These are phyloP conservation scores for Venturia carpophila DNA, from an alignment of 2,329 filamentous ascomycete species.

Conservation along the genomic window DNA sequence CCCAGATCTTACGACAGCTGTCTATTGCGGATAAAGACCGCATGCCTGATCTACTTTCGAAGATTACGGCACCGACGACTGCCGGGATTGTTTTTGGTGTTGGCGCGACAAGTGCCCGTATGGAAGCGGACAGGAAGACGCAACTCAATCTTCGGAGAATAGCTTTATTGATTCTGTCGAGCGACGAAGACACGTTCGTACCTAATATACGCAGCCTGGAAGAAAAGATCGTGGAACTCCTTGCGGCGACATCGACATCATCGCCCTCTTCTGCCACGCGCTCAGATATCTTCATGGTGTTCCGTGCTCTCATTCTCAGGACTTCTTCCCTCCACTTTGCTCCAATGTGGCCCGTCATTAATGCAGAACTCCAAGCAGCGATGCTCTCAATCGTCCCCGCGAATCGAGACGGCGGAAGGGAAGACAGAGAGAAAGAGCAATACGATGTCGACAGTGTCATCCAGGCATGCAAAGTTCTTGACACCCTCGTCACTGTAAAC, in stretches of 20 bases:
- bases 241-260: conserved; percentile 74
- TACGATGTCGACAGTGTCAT: conserved; percentile 72
- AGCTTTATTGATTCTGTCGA: conserved; percentile 69
- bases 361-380: conserved; percentile 72
- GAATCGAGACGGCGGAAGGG: conserved; percentile 63
- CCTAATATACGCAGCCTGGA: conserved; percentile 64
- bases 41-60: conserved; percentile 69
- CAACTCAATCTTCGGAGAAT: conserved; percentile 83
- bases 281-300: conserved; percentile 81
- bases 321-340: conserved; percentile 73
- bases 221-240: conserved; percentile 79
- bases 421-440: conserved; percentile 66
- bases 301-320: conserved; percentile 73
- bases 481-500: conserved; percentile 74
- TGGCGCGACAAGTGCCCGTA: conserved; percentile 80
- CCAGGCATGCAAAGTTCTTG: conserved; percentile 89
- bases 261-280: conserved; percentile 86
- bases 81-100: conserved; percentile 99
- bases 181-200: conserved; percentile 70
- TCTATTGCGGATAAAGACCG: conserved; percentile 78
- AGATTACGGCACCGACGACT: conserved; percentile 76
- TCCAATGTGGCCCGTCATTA: conserved; percentile 82
- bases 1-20: conserved; percentile 79
- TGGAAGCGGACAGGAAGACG: conserved; percentile 91
- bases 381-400: conserved; percentile 66